Base-by-base conservation (phyloP, 2,329 filamentous ascomycete genomes). In the Myriosclerotinia curreyana region DNA sequence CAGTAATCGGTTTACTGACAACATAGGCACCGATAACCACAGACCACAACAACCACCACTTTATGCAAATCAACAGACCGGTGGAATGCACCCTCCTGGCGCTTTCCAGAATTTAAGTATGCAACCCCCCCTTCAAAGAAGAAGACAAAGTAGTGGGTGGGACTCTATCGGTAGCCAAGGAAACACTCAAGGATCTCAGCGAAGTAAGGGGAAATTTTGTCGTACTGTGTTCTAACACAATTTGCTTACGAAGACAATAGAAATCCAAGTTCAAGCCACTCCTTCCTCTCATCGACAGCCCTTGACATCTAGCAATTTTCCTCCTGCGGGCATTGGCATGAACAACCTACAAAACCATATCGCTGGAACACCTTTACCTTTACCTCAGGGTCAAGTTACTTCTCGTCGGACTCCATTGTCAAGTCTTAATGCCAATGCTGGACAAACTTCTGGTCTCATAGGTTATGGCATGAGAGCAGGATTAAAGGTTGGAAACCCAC, bases 391-490 rank as follows among this genome's bases (percentile, higher is more conserved):
- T 34, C 65, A 67, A 67, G 56, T 56, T 42, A 69, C 67, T 51
- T 67, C 70, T 51, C 50, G 64, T 48, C 65, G 68, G 25, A 65
- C 67, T 31, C 70, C 71, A 25, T 66, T 74, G 15, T 55, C 63
- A 22, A 65, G 53, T 48, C 11, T 71, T 14, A 71, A 65, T 56
- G 64, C 46, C 12, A 73, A 69, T 59, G 54, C 25, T 63, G 58
- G 55, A 22, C 64, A 64, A 49, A 40, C 56, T 34, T 64, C 65
- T 59, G 70, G 71, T 1, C 71, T 75, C 42, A 65, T 69, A 44
- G 72, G 72, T 9, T 75, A 75, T 64, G 74, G 74, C 25, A 71
- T 75, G 71, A 75, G 73, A 61, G 74, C 74, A 49, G 73, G 74
- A 52, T 63, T 75, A 22, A 75, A 74, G 68, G 71, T 74, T 31